These are phyloP conservation scores for Triglochin maritima DNA, from an alignment of 106 monocot species.

Conservation along the genomic window DNA sequence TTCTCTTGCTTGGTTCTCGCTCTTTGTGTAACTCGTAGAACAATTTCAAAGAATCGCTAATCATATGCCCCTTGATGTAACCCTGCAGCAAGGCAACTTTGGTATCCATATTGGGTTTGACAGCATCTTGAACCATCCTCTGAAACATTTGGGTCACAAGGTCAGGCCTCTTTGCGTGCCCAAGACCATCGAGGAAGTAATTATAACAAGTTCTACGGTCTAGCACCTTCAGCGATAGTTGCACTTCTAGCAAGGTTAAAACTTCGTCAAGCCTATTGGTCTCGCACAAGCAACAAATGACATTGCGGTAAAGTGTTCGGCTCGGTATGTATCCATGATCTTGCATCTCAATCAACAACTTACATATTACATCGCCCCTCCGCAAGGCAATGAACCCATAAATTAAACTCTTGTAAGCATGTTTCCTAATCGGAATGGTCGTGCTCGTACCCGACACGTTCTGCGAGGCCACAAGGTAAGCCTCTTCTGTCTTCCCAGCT, in stretches of 20 bases:
- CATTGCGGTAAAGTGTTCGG: conserved; percentile 34
- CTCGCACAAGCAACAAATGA: conserved; percentile 59
- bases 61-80: conserved; percentile 40
- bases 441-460: conserved; percentile 3
- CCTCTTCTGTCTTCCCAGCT: conserved; percentile 44
- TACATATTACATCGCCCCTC: conserved; percentile 44
- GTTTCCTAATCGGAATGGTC: conserved; percentile 10
- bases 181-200: conserved; percentile 66
- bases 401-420: conserved; percentile 44
- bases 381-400: conserved; percentile 35
- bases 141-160: conserved; percentile 50
- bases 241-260: conserved; percentile 39
- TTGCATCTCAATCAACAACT: conserved; percentile 70
- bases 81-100: conserved; percentile 44
- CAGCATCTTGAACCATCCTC: conserved; percentile 40
- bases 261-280: conserved; percentile 34
- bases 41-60: conserved; percentile 44
- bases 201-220: conserved; percentile 42
- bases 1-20: conserved; percentile 33
- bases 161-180: conserved; percentile 38
- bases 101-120: conserved; percentile 36
- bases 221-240: conserved; percentile 23
- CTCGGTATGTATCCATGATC: conserved; percentile 42
- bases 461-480: conserved; percentile 32
- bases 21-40: conserved; percentile 33